Base-by-base conservation (phyloP, 805 yeast species). In the Debaryomyces prosopidis region DNA sequence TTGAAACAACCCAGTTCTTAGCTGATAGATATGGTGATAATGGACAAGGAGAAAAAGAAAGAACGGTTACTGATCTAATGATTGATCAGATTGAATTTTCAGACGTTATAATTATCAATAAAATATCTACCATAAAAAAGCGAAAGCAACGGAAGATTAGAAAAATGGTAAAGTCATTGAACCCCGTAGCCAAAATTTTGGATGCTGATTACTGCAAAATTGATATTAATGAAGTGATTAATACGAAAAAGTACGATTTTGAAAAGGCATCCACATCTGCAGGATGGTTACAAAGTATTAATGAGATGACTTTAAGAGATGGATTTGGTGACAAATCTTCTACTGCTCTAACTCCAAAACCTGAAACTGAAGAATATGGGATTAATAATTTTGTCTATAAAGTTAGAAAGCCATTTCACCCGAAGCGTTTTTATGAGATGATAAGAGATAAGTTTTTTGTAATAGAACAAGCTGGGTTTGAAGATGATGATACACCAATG, bases 51-150 rank as follows among this genome's bases (percentile, higher is more conserved):
- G 76, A 73, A 42, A 57, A 57, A n/a, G 77, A 73, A 40, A 60
- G 76, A 41, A 71, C 76, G 1, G 71, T 75, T 19, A 68, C 77
- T 3, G 78, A 75, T 49, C 50, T 75, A 32, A 58, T 75, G 63
- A 68, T 74, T 1, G 79, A 75, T 47, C 80, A 75, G 52, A 68
- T 75, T 26, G 79, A 75, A 48, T 75, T 75, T 49, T 59, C 78
- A 0, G 76, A 75, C 48, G 72, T 74, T 17, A 59, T 75, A n/a
- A 59, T 75, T 34, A 49, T 75, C 37, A 75, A 75, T 53, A 75
- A 75, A 51, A 50, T 65, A 2, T 57, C 63, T 5, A 43, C 57
- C 8, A 57, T 72, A 15, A 52, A 57, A 17, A 59, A 58, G 43
- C 58, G 55, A 38, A 50, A 63, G 35, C 44, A 47, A 28, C 49